Conservation (phyloP, 352 stramenopile genomes). For the Aphanomyces astaci region DNA sequence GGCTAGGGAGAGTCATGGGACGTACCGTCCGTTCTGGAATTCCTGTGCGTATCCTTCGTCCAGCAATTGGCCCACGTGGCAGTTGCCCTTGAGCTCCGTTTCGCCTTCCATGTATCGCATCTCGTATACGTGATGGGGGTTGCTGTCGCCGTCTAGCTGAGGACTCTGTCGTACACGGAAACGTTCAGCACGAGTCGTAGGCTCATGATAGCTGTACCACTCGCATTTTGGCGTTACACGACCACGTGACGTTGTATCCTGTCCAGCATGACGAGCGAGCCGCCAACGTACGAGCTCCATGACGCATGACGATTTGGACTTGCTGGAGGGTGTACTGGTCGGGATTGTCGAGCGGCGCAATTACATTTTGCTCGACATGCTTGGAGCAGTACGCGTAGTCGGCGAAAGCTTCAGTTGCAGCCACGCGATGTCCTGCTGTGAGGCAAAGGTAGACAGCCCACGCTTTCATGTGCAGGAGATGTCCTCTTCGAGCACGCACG, state of each 20-base stretch:
- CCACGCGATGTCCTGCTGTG: neutral
- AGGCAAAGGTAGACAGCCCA: neutral
- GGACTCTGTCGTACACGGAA: neutral
- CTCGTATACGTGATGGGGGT: neutral
- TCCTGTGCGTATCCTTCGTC: conserved; percentile 16
- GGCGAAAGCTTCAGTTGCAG: neutral
- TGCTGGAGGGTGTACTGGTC: conserved; percentile 10
- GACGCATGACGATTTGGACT: conserved; percentile 15
- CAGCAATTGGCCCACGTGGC: conserved; percentile 13
- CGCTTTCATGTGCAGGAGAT: neutral
- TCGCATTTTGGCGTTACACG: conserved; percentile 7
- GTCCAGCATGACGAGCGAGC: conserved; percentile 4
- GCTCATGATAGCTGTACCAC: neutral
- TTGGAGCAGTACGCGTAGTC: conserved; percentile 18
- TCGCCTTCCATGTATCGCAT: conserved; percentile 2
- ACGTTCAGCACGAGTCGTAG: neutral
- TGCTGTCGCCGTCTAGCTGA: neutral
- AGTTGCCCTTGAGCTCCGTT: conserved; percentile 9
- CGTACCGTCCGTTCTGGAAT: conserved; percentile 5
- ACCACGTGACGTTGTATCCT: conserved; percentile 19
- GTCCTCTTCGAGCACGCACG: too few relatives aligned
- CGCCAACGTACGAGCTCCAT: conserved; percentile 1
- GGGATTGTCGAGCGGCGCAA: neutral
- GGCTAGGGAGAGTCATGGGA: neutral
- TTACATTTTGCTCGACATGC: conserved; percentile 15